phyloP scores from a whole-genome alignment of 2,329 filamentous ascomycete species.

The Cadophora malorum region DNA sequence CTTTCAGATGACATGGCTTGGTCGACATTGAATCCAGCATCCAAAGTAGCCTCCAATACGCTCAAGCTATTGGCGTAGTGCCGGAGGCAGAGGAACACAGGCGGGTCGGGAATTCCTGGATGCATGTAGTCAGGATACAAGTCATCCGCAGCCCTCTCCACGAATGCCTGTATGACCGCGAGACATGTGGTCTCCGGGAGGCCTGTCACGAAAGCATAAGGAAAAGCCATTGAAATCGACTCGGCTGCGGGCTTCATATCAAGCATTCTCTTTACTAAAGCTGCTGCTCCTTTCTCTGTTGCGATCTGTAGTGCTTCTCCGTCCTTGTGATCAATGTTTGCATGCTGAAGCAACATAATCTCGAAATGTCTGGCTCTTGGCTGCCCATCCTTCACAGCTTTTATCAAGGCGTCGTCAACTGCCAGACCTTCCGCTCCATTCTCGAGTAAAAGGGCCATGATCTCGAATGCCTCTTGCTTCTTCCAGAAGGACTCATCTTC shows the following conservation, averaged over 20 bases:
- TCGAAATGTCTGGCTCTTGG: conserved; percentile 51
- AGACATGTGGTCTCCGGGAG: conserved; percentile 57
- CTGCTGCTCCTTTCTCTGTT: conserved; percentile 57
- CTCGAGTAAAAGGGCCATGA: conserved; percentile 30
- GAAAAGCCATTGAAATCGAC: conserved; percentile 60
- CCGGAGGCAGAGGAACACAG: conserved; percentile 60
- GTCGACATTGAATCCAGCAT: conserved; percentile 66
- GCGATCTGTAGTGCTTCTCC: conserved; percentile 34
- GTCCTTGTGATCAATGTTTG: conserved; percentile 31
- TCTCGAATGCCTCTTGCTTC: conserved; percentile 42
- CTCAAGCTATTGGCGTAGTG: conserved; percentile 61
- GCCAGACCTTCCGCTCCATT: conserved; percentile 33
- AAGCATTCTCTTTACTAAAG: conserved; percentile 58
- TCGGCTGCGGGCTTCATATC: conserved; percentile 56
- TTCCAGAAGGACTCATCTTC: conserved; percentile 28
- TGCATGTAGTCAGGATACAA: conserved; percentile 58
- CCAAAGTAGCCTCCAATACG: conserved; percentile 59
- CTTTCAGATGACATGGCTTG: conserved; percentile 53
- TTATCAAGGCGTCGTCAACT: conserved; percentile 34
- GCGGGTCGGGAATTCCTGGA: conserved; percentile 50
- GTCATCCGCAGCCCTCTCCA: conserved; percentile 55
- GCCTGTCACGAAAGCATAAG: conserved; percentile 57
- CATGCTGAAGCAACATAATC: conserved; percentile 49
- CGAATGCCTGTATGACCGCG: conserved; percentile 57
- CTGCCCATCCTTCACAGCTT: conserved; percentile 28